Base-by-base conservation (phyloP, 73 alveolate genomes). In the Tetrahymena elliotti region DNA sequence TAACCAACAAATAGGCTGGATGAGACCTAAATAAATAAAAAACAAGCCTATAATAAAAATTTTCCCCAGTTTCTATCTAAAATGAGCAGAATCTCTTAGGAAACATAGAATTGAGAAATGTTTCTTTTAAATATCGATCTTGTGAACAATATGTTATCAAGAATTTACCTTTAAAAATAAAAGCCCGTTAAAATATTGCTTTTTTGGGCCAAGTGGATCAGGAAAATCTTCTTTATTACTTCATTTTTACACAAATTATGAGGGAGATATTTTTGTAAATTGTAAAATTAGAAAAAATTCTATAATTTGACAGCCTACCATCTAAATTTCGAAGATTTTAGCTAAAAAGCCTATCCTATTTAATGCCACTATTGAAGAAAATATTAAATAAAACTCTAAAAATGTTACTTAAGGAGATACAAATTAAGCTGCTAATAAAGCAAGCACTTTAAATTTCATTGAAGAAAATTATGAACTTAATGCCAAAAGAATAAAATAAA, bases 281-380 rank as follows among this genome's bases (percentile, higher is more conserved):
- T 98, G 98, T 34, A 83, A 95, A 22, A 97, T 95, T 84, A 97
- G 35, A 98, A 93, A 94, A 95, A 22, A n/a, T 54, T 84, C 82
- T 52, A 96, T 83, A 84, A 97, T 94, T 27, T 97, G 93, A 93
- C 96, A 93, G 83, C 93, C 82, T 94, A 94, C 20, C 97, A 99
- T 94, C 40, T 93, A 39, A 93, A 97, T 84, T 95, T 98, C 53
- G 99, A 98, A 24, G 95, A 96, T 93, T 99, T 98, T 15, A 96
- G 98, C 82, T 97, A 98, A 96, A 98, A 98, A n/a, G 93, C 99
- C 99, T 13, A 98, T 97, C 13, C 95, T 98, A 83, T 97, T 98
- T 88, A 97, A 98, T 84, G 96, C 94, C 39, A 92, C 96, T n/a
- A 96, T 98, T 31, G 95, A 93, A 94, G 98, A 96, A 54, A 98